These are phyloP conservation scores for Trypanosoma rangeli DNA, from an alignment of 208 protist species.

Conservation along the genomic window DNA sequence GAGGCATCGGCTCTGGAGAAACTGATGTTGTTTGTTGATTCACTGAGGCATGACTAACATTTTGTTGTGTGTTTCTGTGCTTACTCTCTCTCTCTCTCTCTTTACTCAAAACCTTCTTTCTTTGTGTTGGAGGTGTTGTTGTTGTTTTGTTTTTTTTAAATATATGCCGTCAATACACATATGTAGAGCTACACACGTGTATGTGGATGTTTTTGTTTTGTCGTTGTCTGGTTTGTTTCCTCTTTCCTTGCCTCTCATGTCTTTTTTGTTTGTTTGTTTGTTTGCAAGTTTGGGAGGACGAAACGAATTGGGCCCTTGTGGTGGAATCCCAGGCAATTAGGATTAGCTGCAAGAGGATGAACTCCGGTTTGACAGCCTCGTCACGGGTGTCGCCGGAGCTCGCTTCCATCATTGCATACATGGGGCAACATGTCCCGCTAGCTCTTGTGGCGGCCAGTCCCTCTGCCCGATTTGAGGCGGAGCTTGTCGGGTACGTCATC, in stretches of 20 bases:
- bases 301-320: not conserved
- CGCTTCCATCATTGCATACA: conserved; percentile 37
- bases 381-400: not conserved
- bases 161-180: not conserved
- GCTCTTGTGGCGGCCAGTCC: conserved; percentile 24
- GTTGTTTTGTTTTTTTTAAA: not conserved
- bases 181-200: not conserved
- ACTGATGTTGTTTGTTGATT: conserved; percentile 55
- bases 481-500: conserved; percentile 29
- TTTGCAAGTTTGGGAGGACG: not conserved
- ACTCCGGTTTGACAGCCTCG: not conserved
- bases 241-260: conserved; percentile 1
- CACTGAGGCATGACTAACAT: conserved; percentile 25
- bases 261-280: not conserved
- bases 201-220: not conserved
- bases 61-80: not conserved
- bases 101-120: not conserved
- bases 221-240: not conserved
- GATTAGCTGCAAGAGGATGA: not conserved
- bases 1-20: conserved; percentile 54
- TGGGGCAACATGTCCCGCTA: conserved; percentile 24
- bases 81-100: not conserved
- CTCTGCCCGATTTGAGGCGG: conserved; percentile 15
- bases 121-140: not conserved
- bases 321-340: not conserved